phyloP scores from a whole-genome alignment of 169 alveolate species.

The Plasmodium cynomolgi region DNA sequence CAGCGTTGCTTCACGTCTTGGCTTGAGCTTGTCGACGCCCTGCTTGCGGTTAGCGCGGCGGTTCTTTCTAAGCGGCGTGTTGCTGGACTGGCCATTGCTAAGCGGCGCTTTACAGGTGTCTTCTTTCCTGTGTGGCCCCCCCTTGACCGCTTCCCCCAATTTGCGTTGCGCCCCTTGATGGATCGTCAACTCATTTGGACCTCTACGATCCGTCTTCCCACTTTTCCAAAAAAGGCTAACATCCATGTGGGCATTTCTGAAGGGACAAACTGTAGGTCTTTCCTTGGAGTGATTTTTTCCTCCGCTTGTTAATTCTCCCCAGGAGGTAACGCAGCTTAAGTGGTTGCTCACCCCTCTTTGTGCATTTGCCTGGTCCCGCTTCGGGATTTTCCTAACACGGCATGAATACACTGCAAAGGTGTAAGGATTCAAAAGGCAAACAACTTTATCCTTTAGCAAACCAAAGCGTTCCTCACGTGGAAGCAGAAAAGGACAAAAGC shows the following conservation, averaged over 20 bases:
- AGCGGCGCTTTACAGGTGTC: not conserved
- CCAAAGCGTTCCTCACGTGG: constrained; percentile 1
- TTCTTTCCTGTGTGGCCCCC: not conserved
- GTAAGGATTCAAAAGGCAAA: constrained; percentile 1
- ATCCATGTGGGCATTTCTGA: not conserved
- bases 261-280: not conserved
- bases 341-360: not conserved
- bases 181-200: not conserved
- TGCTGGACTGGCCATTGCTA: not conserved
- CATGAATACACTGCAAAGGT: constrained; percentile 29
- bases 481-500: constrained; percentile 4
- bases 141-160: not conserved
- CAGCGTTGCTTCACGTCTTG: not conserved
- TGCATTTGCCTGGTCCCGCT: not conserved
- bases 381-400: not conserved
- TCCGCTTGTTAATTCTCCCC: not conserved
- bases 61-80: not conserved
- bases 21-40: not conserved
- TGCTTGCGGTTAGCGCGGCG: not conserved
- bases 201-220: not conserved
- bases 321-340: not conserved
- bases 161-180: not conserved
- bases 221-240: not conserved
- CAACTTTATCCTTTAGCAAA: not conserved
- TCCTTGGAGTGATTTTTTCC: not conserved